Evolutionary conservation across 2,329 filamentous ascomycete genomes (phyloP), one percentile per base, ranked within the genome.

Genomic region (Aspergillus hiratsukae): DNA sequence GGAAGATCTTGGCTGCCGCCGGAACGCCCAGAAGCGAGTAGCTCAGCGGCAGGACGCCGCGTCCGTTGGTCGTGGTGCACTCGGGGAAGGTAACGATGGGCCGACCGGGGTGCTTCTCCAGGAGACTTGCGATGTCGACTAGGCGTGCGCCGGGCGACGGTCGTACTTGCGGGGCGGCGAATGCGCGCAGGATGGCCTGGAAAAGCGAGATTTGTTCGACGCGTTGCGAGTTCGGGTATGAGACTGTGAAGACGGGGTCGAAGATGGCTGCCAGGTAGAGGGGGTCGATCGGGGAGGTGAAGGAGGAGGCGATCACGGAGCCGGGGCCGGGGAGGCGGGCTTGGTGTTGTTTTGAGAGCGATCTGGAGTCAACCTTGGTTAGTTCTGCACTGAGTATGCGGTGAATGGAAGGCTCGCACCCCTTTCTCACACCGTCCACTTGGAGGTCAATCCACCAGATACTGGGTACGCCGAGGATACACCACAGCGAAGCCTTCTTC

Each of bases 391-490:
- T 8, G n/a, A 43, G 31, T 17, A 51, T n/a, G 25, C 14, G 8
- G 17, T 2, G 25, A 11, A 58, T 50, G 45, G 58, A 17, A 11
- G 10, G 19, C 19, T 41, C 79, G 55, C 73, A 92, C 77, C 94
- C 94, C 76, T 91, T 90, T 76, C 90, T 92, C 53, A 99, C 94
- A 57, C 93, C 93, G 72, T 99, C 94, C 63, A 99, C 90, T 74
- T 97, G 93, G n/a, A 99, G 80, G 75, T 99, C 94, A 55, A 97
- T 87, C 93, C 93, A 97, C 91, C 92, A 97, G 56, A 99, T 90
- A 28, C 94, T 93, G 0, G 92, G 91, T 57, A 96, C 88, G 40
- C 86, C 88, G 64, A 99, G 83, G 62, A 97, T 83, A 58, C 86
- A 83, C 93, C 94, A 97, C 53, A 97, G 78, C 50, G 91, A 85